Base-by-base conservation (phyloP, 192 early-diverging fungal species). In the Podila minutissima region DNA sequence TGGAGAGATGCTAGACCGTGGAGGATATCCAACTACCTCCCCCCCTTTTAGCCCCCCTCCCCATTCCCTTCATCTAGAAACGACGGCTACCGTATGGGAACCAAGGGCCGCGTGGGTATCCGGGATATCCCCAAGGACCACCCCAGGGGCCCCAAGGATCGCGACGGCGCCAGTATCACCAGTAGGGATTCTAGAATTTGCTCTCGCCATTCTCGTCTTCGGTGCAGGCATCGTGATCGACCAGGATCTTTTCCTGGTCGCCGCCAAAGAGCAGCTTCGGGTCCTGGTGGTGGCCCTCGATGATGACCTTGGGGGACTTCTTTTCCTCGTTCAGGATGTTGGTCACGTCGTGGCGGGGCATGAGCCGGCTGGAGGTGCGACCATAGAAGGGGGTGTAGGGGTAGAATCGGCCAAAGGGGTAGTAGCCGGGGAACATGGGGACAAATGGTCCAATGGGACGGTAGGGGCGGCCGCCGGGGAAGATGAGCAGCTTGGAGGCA, bases 181-280 rank as follows among this genome's bases (percentile, higher is more conserved):
- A 55, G 53, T 55, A 55, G 22, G 53, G 53, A 22, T 55, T 55
- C 53, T 22, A 55, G 53, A 55, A 24, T 22, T 55, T 55, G 53
- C 53, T 55, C n/a, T 55, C 53, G 3, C 24, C 53, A 4, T 24
- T 26, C 53, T 55, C 53, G n/a, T 55, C 53, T 5, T n/a, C n/a
- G 53, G 9, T 4, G 1, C 5, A 22, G 33, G 33, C 33, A n/a
- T 55, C 17, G 35, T 37, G 4, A 8, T 37, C 35, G 53, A n/a
- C 24, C 53, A 11, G 20, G n/a, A 55, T 3, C n/a, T 10, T 55
- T n/a, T 55, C 53, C 2, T n/a, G 6, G 53, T 55, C 53, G 11
- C 53, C n/a, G 2, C 53, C 53, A 24, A 26, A 55, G 53, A 55
- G 6, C n/a, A 55, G 53, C 53, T 55, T 55, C 22, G 53, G 20